Percentiles rank a stretch among this genome's conserved stretches.
These are phyloP conservation scores for Saccharomyces pastorianus DNA, from an alignment of 1,139 yeast genomes.

Conservation along the genomic window DNA sequence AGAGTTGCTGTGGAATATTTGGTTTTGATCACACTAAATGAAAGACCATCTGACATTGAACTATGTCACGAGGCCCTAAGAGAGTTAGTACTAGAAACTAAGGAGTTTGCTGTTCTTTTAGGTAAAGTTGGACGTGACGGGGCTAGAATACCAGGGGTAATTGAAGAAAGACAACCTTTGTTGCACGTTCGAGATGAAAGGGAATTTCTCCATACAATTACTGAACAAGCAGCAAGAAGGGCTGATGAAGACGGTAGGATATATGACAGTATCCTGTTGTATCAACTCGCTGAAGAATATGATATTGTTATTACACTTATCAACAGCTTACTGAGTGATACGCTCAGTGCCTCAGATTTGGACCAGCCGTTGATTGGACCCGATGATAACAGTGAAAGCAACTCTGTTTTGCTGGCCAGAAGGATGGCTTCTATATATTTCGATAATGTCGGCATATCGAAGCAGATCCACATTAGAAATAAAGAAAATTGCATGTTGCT, in stretches of 20 bases:
- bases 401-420: slow-evolving; percentile 47
- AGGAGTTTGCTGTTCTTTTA: slow-evolving; percentile 71
- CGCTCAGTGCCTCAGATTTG: slow-evolving; percentile 64
- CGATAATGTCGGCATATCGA: slow-evolving; percentile 38
- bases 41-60: slow-evolving; percentile 41
- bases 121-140: slow-evolving; percentile 80
- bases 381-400: slow-evolving; percentile 35
- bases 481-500: slow-evolving; percentile 59
- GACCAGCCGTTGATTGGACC: slow-evolving; percentile 45
- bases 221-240: slow-evolving; percentile 75
- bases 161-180: slow-evolving; percentile 70
- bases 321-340: slow-evolving; percentile 72
- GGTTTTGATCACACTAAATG: slow-evolving; percentile 55
- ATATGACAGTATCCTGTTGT: slow-evolving; percentile 76
- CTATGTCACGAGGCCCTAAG: slow-evolving; percentile 74
- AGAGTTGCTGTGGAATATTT: slow-evolving; percentile 85
- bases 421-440: slow-evolving; percentile 47
- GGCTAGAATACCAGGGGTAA: slow-evolving; percentile 69
- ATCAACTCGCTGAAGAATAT: slow-evolving; percentile 83
- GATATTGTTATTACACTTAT: slow-evolving; percentile 74
- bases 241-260: slow-evolving; percentile 91
- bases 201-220: slow-evolving; percentile 55
- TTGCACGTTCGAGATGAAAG: slow-evolving; percentile 49
- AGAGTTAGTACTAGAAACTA: slow-evolving; percentile 76
- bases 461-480: slow-evolving; percentile 42